Conservation (phyloP, 176 grass and related monocot species). For the Rhynchospora breviuscula region DNA sequence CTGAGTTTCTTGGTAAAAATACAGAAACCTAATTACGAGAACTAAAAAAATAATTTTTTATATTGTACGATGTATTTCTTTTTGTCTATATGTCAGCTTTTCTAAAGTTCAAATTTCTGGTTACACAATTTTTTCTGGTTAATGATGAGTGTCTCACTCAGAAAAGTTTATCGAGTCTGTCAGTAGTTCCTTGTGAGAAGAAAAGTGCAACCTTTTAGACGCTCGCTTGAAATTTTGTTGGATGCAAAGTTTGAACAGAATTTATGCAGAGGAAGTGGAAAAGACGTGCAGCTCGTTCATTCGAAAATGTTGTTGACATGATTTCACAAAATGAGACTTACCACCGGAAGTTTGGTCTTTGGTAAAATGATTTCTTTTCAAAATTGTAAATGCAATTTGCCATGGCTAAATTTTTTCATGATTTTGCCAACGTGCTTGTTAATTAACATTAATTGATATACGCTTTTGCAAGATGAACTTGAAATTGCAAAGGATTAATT, state of each 20-base stretch:
- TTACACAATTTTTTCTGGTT: neutral
- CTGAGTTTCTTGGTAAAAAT: neutral
- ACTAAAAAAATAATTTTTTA: neutral
- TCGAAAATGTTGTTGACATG: neutral
- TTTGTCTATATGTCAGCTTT: neutral
- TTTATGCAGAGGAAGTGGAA: neutral
- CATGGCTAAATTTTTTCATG: too few relatives aligned
- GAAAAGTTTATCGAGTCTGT: neutral
- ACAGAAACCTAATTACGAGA: neutral
- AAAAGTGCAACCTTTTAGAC: conserved; percentile 8
- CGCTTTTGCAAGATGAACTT: too few relatives aligned
- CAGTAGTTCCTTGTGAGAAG: neutral
- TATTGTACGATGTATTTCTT: neutral
- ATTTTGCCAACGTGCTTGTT: too few relatives aligned
- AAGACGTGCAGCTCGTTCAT: neutral
- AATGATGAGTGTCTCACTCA: neutral
- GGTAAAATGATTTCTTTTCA: too few relatives aligned
- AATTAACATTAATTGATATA: too few relatives aligned
- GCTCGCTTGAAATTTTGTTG: neutral
- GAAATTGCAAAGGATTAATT: too few relatives aligned
- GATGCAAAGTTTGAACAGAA: neutral
- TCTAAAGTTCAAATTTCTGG: neutral
- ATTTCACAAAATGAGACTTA: neutral
- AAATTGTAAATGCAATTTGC: too few relatives aligned
- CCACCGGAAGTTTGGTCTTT: too few relatives aligned